Evolutionary conservation across 1,139 yeast genomes (phyloP), one percentile per base, ranked within the genome.

Genomic region (Debaryomycetaceae sp.): DNA sequence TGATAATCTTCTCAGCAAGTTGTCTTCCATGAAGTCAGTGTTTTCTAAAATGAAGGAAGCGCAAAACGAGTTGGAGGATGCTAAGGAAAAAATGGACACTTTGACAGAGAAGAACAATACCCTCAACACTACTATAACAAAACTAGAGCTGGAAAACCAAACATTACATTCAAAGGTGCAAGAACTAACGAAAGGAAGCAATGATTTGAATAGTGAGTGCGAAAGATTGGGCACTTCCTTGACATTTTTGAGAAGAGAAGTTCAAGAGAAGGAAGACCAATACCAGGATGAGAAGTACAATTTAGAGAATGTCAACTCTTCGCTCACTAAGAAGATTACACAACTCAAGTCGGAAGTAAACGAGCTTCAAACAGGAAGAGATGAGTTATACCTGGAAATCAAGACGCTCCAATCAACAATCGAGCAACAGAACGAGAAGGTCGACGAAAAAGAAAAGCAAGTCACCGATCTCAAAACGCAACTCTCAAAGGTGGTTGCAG

Each of bases 11-110:
- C 65, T 89, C 43, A 83, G 81, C 47, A 78, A 87, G 56, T 69
- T 92, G 26, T 79, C 95, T 1, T 80, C 87, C 2, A 88, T 92
- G 87, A 88, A 87, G 54, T 67, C 85, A 0, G 75, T 84, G 2
- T 85, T 86, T 57, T 75, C 74, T 41, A 83, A 84, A 50, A 83
- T 84, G 88, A 84, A 84, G 54, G 82, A 79, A 44, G 73, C 94
- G 0, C 85, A 92, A 48, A 71, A 72, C 7, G 95, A 88, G 49
- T 67, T 89, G 31, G 84, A 81, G 37, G 68, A 67, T 32, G 67
- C 81, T 0, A 80, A 78, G 49, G 78, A 69, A 56, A 45, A 59
- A 50, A 55, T 59, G 35, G 59, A 45, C 31, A 41, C 35, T 22
- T 51, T 70, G 17, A 58, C 52, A 5, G 54, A 52, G 18, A 70